Evolutionary conservation across 495 filamentous ascomycete species (phyloP).

Genomic region (Penicillium subrubescens): DNA sequence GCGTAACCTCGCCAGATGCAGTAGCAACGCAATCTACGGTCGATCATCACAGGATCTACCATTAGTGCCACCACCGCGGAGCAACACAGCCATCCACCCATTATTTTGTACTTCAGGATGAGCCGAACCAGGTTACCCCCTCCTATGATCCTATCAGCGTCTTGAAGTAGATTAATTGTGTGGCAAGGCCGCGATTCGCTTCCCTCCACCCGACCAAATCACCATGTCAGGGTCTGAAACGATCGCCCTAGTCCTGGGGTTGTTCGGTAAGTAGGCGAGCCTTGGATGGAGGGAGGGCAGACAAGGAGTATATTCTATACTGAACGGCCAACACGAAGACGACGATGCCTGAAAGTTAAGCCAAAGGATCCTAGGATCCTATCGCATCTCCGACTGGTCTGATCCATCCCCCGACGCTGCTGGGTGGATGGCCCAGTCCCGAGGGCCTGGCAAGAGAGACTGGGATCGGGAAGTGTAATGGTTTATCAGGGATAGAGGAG

Average conservation of each 20-base stretch:
- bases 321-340: background rate
- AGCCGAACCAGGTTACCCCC: background rate
- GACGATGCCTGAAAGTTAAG: background rate
- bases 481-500: background rate
- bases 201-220: conserved; percentile 5
- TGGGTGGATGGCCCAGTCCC: background rate
- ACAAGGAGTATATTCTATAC: background rate
- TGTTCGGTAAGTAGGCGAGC: conserved; percentile 14
- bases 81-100: background rate
- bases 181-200: background rate
- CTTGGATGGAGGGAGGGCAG: background rate
- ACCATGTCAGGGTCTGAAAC: conserved; percentile 14
- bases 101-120: background rate
- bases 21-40: conserved; percentile 9
- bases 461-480: background rate
- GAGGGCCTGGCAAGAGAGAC: background rate
- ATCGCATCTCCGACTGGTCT: background rate
- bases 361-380: background rate
- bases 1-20: background rate
- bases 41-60: conserved; percentile 31
- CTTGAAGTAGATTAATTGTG: background rate
- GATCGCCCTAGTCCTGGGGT: conserved; percentile 4
- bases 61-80: conserved; percentile 17
- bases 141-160: background rate
- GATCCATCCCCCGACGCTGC: background rate